These are phyloP conservation scores for Magnolia changhungtana DNA, from an alignment of 164 flowering plant genomes.

Conservation along the genomic window DNA sequence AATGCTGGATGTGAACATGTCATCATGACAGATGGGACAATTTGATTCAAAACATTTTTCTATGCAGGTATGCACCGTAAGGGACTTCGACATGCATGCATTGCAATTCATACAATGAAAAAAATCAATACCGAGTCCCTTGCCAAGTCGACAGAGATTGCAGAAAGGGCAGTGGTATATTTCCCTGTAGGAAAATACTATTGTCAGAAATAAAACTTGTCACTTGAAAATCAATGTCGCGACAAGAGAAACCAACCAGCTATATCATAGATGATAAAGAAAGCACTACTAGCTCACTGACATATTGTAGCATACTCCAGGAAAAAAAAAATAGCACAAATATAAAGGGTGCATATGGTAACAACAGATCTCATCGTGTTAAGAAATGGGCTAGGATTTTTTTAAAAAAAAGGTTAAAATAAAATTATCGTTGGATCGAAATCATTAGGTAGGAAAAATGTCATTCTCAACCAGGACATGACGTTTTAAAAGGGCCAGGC, in stretches of 20 bases:
- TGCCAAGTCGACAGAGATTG: constrained; percentile 87
- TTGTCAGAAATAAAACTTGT: constrained; percentile 12
- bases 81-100: constrained; percentile 74
- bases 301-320: neutral
- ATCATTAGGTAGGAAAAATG: too few relatives aligned
- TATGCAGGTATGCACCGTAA: constrained; percentile 60
- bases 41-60: constrained; percentile 78
- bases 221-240: neutral
- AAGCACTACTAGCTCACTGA: neutral
- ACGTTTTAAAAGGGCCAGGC: too few relatives aligned
- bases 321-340: neutral
- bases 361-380: neutral
- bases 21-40: constrained; percentile 90
- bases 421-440: neutral
- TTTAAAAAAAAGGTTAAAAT: neutral
- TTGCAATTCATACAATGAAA: constrained; percentile 98
- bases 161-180: constrained; percentile 96
- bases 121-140: constrained; percentile 82
- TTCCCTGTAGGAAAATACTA: constrained; percentile 44
- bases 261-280: neutral
- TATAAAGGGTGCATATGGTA: neutral
- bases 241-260: neutral
- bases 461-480: too few relatives aligned
- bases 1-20: constrained; percentile 70
- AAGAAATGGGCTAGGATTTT: neutral